phyloP scores from a whole-genome alignment of 1,139 yeast species.

The Kurtzmaniella natalensis region DNA sequence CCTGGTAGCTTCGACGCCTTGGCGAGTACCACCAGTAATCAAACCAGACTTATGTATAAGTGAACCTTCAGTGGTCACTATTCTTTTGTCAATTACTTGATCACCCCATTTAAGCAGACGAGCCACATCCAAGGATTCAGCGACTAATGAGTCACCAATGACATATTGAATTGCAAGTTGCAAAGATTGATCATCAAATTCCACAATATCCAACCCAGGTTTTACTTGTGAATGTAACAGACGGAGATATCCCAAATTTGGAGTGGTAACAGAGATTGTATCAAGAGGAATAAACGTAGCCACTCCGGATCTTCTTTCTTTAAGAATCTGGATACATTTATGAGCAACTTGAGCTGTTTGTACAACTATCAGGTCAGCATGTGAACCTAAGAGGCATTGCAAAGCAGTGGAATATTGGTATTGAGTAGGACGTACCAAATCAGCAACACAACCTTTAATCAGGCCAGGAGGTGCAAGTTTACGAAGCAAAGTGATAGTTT shows the following conservation, averaged over 20 bases:
- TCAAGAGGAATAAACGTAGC: constrained; percentile 90
- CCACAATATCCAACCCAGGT: constrained; percentile 71
- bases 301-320: constrained; percentile 80
- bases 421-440: constrained; percentile 75
- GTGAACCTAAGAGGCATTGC: constrained; percentile 72
- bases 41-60: constrained; percentile 81
- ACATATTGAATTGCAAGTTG: constrained; percentile 81
- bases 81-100: constrained; percentile 54
- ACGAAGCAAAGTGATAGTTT: constrained; percentile 63
- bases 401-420: constrained; percentile 74
- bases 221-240: constrained; percentile 52
- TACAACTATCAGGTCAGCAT: constrained; percentile 80
- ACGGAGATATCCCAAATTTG: constrained; percentile 56
- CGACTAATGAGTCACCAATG: constrained; percentile 78
- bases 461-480: constrained; percentile 66
- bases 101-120: constrained; percentile 66
- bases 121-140: constrained; percentile 68
- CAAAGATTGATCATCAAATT: constrained; percentile 56
- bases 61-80: constrained; percentile 82
- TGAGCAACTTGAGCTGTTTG: constrained; percentile 73
- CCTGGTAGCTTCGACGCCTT: constrained; percentile 23
- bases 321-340: constrained; percentile 76
- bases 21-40: constrained; percentile 79
- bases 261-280: constrained; percentile 52
- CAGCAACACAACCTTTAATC: constrained; percentile 75